These are phyloP conservation scores for Cryptosporidium xiaoi DNA, from an alignment of 169 alveolate genomes.

Conservation along the genomic window DNA sequence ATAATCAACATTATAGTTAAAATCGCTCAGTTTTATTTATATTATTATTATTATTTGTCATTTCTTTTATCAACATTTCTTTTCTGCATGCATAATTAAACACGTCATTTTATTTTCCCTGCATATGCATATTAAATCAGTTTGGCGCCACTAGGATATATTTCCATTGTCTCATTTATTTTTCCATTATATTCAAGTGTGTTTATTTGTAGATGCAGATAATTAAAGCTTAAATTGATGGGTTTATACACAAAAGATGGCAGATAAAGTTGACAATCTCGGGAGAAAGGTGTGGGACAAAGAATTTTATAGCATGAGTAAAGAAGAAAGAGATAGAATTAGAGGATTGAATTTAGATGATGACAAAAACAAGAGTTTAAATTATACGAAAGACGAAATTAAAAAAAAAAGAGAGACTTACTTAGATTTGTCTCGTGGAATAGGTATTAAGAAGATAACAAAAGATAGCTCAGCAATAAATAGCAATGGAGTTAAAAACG, in stretches of 20 bases:
- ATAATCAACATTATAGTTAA: not conserved
- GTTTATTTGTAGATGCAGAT: not conserved
- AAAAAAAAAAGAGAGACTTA: constrained; percentile 33
- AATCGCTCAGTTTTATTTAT: not conserved
- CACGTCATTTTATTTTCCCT: no score
- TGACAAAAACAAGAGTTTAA: not conserved
- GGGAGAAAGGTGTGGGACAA: constrained; percentile 72
- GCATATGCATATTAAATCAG: not conserved
- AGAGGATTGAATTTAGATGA: not conserved
- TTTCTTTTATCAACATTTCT: no score
- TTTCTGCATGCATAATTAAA: no score
- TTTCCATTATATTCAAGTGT: no score
- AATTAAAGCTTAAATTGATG: not conserved
- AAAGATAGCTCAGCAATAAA: not conserved
- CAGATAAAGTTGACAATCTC: not conserved
- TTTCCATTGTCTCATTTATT: not conserved
- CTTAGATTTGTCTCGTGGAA: constrained; percentile 17
- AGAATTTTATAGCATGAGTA: constrained; percentile 48
- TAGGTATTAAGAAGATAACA: constrained; percentile 15
- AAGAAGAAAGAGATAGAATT: constrained; percentile 17
- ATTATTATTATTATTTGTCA: not conserved
- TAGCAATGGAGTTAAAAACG: not conserved
- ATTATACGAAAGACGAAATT: not conserved
- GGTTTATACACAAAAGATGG: not conserved
- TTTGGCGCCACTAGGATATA: not conserved